Evolutionary conservation across 345 rosid species (phyloP), one percentile per base, ranked within the genome.

Genomic region (Litchi chinensis): DNA sequence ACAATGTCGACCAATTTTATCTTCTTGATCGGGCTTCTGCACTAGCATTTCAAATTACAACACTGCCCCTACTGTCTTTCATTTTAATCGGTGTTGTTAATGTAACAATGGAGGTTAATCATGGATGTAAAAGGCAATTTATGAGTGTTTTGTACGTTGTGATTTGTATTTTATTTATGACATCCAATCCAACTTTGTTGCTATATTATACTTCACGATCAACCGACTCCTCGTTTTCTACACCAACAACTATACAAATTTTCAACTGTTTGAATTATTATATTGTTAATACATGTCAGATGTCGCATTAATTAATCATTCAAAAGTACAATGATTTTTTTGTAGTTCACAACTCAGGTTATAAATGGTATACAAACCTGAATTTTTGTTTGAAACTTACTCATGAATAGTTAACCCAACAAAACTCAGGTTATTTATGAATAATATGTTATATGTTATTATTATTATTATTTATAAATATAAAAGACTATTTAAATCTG

Each of bases 1-100:
- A 76, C 63, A 7, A 50, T 12, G 48, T 9, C 21, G 77, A 46
- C 77, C 77, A 44, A 9, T 1, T 64, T 26, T 75, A 46, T 65
- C 60, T 6, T 65, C 46, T 75, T 75, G 19, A 16, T 65, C 4
- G 43, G 48, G 60, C 12, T 6, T 26, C 28, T 46, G 24, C 60
- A 74, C 8, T 46, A 0, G 6, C 5, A 16, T 8, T 16, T 10
- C 5, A 46, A 44, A 39, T 75, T 74, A 43, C 70, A 7, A 41
- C 19, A 63, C 56, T 32, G 13, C 18, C 62, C 70, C 28, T 21
- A 1, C 13, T 46, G 6, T 8, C 44, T 18, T 10, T 46, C n/a
- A 5, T 26, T 48, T 22, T 50, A 50, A 48, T 70, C 28, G 8
- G 74, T 24, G 60, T 11, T 28, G 11, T 32, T 37, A 8, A 7